Evolutionary conservation across 1,139 yeast genomes (phyloP), one percentile per base, ranked within the genome.

Genomic region (Scheffersomyces illinoinensis): DNA sequence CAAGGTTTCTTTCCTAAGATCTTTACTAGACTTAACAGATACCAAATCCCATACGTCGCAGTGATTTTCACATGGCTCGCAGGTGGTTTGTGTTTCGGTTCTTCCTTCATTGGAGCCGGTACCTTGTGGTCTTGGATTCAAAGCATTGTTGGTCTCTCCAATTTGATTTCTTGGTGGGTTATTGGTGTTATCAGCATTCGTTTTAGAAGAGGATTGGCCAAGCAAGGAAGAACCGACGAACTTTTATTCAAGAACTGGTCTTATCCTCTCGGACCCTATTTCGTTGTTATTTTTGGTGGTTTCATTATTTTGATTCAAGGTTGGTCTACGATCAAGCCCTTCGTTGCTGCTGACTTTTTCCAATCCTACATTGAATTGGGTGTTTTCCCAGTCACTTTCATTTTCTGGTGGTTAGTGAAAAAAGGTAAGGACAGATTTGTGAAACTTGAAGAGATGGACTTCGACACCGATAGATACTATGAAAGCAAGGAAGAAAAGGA

Each of bases 261-360:
- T 0, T 73, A 79, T 63, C 83, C 83, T 18, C 71, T 66, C 59
- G 83, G 83, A 0, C 81, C 82, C 2, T 77, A 77, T 76, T 68
- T 74, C 57, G 78, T 76, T 33, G 72, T 77, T 3, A 63, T 78
- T 7, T 71, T 73, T 56, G 78, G 78, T 26, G 68, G 73, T 0
- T 71, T 78, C 57, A 72, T 79, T 55, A 73, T 79, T 47, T 67
- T 79, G 55, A 75, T 78, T 10, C 83, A 79, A 66, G 83, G 82
- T 4, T 79, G 82, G 91, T 69, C 85, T 5, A 72, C 87, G 1
- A 84, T 87, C 61, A 76, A 84, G 2, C 91, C 91, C 8, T 79
- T 76, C 69, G 68, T 66, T 54, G 72, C 69, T 1, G 60, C 70
- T 14, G 67, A 65, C 50, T 79, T 79, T 63, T 78, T 78, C 68